Evolutionary conservation across 1,139 yeast species (phyloP).

Genomic region (Zygoascus sp.): DNA sequence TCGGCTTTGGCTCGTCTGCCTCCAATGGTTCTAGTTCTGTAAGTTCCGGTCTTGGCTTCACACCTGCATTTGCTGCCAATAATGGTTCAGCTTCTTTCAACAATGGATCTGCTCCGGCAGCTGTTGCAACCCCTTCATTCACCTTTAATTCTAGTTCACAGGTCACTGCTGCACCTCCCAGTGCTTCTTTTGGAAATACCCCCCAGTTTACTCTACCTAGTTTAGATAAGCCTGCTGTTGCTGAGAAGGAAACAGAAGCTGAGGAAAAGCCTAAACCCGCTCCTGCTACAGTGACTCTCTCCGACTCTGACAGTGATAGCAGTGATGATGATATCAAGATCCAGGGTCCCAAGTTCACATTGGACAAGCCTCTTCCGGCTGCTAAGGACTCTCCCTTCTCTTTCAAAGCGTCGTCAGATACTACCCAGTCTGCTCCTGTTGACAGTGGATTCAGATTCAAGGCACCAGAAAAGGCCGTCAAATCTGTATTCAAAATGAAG

Average conservation of each 20-base stretch:
- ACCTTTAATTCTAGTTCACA: background rate
- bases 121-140: background rate
- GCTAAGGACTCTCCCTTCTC: conserved; percentile 22
- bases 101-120: background rate
- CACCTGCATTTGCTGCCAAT: background rate
- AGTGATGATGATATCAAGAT: conserved; percentile 21
- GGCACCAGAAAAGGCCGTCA: background rate
- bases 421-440: background rate
- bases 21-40: background rate
- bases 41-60: background rate
- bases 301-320: conserved; percentile 21
- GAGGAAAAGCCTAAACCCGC: too few species aligned
- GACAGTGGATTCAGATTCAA: conserved; percentile 8
- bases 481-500: conserved; percentile 16
- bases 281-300: background rate
- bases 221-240: background rate
- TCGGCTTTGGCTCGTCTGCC: conserved; percentile 4
- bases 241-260: background rate
- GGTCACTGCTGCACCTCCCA: background rate
- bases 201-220: conserved; percentile 1
- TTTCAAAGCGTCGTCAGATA: background rate
- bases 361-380: conserved; percentile 21
- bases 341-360: conserved; percentile 24
- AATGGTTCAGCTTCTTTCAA: background rate
- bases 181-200: background rate